These are phyloP conservation scores for Ceratocystiopsis sp. DNA, from an alignment of 2,329 filamentous ascomycete species.

Conservation along the genomic window DNA sequence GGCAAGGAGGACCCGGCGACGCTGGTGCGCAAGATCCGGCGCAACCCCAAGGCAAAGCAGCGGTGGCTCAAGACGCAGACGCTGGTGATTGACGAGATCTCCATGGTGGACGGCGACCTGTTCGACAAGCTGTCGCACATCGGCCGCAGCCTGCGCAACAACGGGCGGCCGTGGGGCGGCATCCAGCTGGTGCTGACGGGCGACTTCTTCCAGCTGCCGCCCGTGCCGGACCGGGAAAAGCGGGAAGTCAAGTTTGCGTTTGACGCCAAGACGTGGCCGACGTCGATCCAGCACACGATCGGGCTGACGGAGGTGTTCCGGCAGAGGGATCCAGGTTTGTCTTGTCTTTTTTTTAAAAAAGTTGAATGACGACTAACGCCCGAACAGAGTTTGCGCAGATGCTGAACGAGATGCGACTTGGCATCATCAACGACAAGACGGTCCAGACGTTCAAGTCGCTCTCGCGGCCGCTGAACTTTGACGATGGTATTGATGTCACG, in stretches of 20 bases:
- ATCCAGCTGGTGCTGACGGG: conserved; percentile 93
- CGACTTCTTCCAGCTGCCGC: conserved; percentile 94
- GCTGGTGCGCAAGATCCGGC: conserved; percentile 78
- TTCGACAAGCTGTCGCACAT: conserved; percentile 93
- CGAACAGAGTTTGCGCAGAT: conserved; percentile 64
- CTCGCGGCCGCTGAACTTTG: conserved; percentile 50
- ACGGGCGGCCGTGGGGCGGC: conserved; percentile 82
- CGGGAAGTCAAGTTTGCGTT: conserved; percentile 75
- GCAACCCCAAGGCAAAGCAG: conserved; percentile 72
- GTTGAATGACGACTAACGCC: background rate
- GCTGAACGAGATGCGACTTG: conserved; percentile 95
- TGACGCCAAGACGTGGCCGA: conserved; percentile 80
- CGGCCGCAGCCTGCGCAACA: conserved; percentile 71
- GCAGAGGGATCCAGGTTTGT: conserved; percentile 59
- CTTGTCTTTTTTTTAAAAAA: no score
- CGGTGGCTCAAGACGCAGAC: conserved; percentile 81
- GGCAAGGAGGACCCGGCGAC: conserved; percentile 73
- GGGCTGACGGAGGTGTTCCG: conserved; percentile 90
- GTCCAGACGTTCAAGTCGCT: conserved; percentile 61
- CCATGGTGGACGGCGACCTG: conserved; percentile 93
- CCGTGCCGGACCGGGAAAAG: conserved; percentile 64
- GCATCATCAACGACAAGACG: conserved; percentile 59
- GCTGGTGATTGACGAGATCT: conserved; percentile 85
- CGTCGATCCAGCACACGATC: conserved; percentile 88
- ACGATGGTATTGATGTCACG: conserved; percentile 65